phyloP scores from a whole-genome alignment of 108 stramenopile genomes.

The Craspedostauros australis region DNA sequence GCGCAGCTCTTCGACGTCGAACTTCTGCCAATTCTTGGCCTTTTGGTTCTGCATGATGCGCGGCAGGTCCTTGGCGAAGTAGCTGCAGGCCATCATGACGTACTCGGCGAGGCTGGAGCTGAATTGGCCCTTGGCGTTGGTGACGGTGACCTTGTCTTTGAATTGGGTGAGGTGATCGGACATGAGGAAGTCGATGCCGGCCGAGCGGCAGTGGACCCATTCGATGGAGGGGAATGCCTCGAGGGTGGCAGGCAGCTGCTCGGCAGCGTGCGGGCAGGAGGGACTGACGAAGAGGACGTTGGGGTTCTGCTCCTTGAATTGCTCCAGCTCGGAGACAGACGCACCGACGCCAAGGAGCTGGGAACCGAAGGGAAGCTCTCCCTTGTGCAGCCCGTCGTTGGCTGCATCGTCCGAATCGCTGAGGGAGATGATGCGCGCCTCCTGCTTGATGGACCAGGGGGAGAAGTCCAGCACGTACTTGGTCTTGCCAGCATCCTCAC shows the following conservation, averaged over 20 bases:
- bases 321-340: constrained; percentile 44
- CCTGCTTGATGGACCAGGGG: constrained; percentile 44
- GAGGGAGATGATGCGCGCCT: constrained; percentile 53
- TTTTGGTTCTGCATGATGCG: constrained; percentile 42
- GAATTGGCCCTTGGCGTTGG: constrained; percentile 72
- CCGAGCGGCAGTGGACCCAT: constrained; percentile 76
- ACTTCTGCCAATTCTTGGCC: constrained; percentile 45
- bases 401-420: constrained; percentile 31
- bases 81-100: constrained; percentile 59
- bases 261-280: constrained; percentile 38
- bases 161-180: constrained; percentile 32
- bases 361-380: constrained; percentile 47
- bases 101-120: constrained; percentile 72
- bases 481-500: constrained; percentile 28
- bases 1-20: constrained; percentile 53
- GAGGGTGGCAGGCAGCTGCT: constrained; percentile 40
- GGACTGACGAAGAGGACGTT: constrained; percentile 70
- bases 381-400: constrained; percentile 31
- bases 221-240: constrained; percentile 54
- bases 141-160: constrained; percentile 25
- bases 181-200: constrained; percentile 68
- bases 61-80: constrained; percentile 86
- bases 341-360: constrained; percentile 45
- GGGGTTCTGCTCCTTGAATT: constrained; percentile 26
- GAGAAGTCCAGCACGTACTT: constrained; percentile 46